These are phyloP conservation scores for Cydonia oblonga DNA, from an alignment of 331 rosid genomes.

Conservation along the genomic window DNA sequence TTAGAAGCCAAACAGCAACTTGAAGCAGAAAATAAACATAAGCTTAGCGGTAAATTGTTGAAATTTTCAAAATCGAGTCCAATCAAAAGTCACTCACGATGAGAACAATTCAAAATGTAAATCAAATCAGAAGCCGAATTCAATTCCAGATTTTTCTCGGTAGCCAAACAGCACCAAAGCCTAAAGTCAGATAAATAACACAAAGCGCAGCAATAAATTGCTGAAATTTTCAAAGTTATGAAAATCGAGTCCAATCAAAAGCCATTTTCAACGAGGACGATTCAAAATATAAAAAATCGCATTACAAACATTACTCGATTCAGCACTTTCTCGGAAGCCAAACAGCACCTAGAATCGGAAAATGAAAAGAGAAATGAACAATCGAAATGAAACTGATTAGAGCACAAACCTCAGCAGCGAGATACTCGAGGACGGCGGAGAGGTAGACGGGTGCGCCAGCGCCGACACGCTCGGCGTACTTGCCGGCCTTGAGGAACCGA, in stretches of 20 bases:
- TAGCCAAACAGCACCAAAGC: background rate
- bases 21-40: no score
- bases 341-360: background rate
- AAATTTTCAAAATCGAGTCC: background rate
- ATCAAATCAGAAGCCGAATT: no score
- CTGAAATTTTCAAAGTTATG: no score
- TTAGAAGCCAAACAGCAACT: no score
- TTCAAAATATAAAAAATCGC: background rate
- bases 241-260: background rate
- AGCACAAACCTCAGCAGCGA: conserved; percentile 44
- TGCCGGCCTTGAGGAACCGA: conserved; percentile 42
- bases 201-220: no score
- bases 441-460: conserved; percentile 52
- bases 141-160: no score
- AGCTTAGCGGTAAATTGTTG: no score
- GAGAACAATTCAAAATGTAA: no score
- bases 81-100: background rate
- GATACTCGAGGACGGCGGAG: conserved; percentile 45
- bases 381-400: background rate
- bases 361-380: background rate
- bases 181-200: background rate
- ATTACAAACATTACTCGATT: background rate
- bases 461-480: conserved; percentile 48
- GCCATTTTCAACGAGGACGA: background rate
- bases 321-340: background rate